These are phyloP conservation scores for Diplodia seriata DNA, from an alignment of 2,329 filamentous ascomycete species.

Conservation along the genomic window DNA sequence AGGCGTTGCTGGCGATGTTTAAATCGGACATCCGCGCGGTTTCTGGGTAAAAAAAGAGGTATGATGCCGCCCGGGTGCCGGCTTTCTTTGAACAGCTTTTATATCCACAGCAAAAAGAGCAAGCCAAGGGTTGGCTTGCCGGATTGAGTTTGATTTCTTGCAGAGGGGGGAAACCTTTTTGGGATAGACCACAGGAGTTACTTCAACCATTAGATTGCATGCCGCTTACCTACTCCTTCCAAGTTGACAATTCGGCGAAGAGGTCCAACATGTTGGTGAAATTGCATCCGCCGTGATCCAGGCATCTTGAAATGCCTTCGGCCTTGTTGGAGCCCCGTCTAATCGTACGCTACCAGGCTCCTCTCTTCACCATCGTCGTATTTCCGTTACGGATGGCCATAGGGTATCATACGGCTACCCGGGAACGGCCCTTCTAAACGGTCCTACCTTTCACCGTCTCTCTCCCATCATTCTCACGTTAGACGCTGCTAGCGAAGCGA, in stretches of 20 bases:
- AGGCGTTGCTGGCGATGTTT: conserved; percentile 27
- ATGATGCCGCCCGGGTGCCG: conserved; percentile 27
- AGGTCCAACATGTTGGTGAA: background rate
- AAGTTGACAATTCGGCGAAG: background rate
- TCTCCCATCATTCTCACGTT: too few species aligned
- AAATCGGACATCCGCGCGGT: conserved; percentile 8
- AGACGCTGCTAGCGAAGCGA: background rate
- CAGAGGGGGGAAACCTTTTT: conserved; percentile 8
- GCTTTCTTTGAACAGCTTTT: conserved; percentile 27
- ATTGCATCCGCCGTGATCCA: background rate
- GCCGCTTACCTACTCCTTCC: background rate
- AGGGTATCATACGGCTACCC: background rate
- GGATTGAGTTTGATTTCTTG: conserved; percentile 5
- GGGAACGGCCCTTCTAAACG: background rate
- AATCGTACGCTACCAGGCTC: background rate
- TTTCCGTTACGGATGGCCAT: background rate
- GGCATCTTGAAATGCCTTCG: background rate
- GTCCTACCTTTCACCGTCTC: background rate
- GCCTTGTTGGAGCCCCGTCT: background rate
- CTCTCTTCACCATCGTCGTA: background rate
- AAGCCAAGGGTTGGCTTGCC: conserved; percentile 17
- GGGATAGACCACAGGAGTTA: conserved; percentile 23
- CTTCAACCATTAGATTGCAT: conserved; percentile 27
- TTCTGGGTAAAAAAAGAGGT: conserved; percentile 12
- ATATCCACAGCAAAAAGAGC: conserved; percentile 3